A percentile compares a stretch with the other conserved stretches of the same genome.
Evolutionary conservation across 495 filamentous ascomycete species (phyloP).

Genomic region (Talaromyces proteolyticus): DNA sequence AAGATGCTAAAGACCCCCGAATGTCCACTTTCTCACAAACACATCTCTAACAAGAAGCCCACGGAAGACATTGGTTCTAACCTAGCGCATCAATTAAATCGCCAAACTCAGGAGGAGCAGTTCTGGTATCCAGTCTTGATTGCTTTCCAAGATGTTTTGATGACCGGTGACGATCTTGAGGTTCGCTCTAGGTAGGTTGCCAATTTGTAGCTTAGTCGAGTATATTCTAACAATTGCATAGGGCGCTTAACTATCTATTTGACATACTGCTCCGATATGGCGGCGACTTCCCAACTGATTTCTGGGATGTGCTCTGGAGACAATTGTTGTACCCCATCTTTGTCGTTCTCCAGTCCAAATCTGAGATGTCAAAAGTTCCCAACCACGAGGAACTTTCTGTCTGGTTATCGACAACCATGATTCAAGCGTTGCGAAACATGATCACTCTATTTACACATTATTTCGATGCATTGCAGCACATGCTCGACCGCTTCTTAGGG

Average conservation of each 20-base stretch:
- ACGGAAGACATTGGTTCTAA: constrained; percentile 42
- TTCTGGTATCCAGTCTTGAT: constrained; percentile 98
- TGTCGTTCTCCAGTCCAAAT: constrained; percentile 91
- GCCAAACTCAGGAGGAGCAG: constrained; percentile 80
- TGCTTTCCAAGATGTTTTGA: constrained; percentile 96
- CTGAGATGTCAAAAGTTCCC: constrained; percentile 88
- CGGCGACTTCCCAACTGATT: constrained; percentile 84
- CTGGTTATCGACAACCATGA: constrained; percentile 99
- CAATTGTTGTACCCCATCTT: constrained; percentile 97
- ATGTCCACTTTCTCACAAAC: constrained; percentile 73
- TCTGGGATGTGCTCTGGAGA: constrained; percentile 98
- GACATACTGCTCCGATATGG: constrained; percentile 87
- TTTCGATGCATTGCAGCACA: constrained; percentile 90
- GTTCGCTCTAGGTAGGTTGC: constrained; percentile 63
- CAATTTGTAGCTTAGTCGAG: background rate
- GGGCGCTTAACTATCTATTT: constrained; percentile 92
- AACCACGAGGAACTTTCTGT: constrained; percentile 95
- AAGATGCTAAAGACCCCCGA: constrained; percentile 95
- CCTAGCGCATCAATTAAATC: constrained; percentile 40
- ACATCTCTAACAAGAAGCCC: constrained; percentile 25
- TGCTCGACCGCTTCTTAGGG: constrained; percentile 93
- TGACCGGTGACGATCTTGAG: constrained; percentile 99
- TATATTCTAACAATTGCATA: constrained; percentile 19
- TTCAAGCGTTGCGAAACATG: constrained; percentile 96
- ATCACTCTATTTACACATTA: constrained; percentile 98